Base-by-base conservation (phyloP, 345 rosid species). In the Eucalyptus pauciflora region DNA sequence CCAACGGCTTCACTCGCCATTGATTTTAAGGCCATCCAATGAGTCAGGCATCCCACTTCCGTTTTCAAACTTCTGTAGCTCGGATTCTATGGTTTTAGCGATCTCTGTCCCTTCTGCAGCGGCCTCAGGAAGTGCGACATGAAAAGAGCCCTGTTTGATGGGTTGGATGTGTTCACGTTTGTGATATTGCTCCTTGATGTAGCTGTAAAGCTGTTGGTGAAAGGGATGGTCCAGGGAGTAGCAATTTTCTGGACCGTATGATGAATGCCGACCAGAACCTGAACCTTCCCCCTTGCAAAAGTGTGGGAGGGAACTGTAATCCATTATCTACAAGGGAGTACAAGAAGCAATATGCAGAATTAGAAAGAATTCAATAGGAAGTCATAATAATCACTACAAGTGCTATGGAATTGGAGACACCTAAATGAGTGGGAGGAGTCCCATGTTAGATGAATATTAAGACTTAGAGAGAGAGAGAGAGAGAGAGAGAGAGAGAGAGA, bases 201-300 rank as follows among this genome's bases (percentile, higher is more conserved):
- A 95, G 92, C 93, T 91, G 93, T 96, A 97, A 49, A 97, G 98
- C 89, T 96, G 95, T 91, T 95, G 97, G 91, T 96, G 99, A 89
- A 97, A 97, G 31, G 96, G 97, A 91, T 97, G 99, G 87, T 95
- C 96, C 89, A 95, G 86, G 11, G 97, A 94, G 90, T 90, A 96
- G 90, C 99, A 97, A 51, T 90, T 94, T 49, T 46, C 91, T 13
- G 86, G 85, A 54, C 88, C 88, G 22, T 88, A n/a, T 86, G 88
- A 93, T 25, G 93, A 89, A 91, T 93, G 92, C 60, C 93, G 90
- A 90, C 98, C 95, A 86, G 99, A 96, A 88, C 97, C 98, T 5
- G 99, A 95, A 88, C 97, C 95, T 94, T 93, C 99, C 85, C 94
- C 91, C 91, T 90, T 95, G 92, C 98, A 96, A 93, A 97, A 96